Conservation (phyloP, 225 moss, liverwort and hornwort species). For the Marchantia paleacea region DNA sequence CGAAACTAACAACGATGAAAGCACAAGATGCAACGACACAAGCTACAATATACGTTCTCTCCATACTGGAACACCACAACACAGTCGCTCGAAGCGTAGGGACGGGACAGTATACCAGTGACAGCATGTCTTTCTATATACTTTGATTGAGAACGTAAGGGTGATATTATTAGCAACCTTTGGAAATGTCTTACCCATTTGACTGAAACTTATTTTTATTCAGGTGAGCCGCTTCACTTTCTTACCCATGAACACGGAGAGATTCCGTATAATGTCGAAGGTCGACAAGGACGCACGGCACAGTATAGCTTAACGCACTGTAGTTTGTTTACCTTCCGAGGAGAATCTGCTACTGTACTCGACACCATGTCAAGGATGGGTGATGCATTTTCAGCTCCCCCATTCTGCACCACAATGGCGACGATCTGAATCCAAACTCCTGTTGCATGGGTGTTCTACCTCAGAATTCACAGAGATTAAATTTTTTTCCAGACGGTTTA, state of each 20-base stretch:
- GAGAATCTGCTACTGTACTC: conserved; percentile 56
- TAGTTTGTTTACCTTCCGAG: conserved; percentile 50
- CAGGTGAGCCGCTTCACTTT: too few relatives aligned
- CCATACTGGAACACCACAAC: neutral
- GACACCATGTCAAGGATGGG: conserved; percentile 53
- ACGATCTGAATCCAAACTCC: conserved; percentile 47
- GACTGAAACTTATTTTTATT: too few relatives aligned
- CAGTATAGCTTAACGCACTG: neutral
- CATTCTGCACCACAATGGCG: conserved; percentile 56
- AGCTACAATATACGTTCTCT: neutral
- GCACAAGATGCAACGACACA: neutral
- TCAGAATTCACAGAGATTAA: conserved; percentile 36
- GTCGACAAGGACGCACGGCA: neutral
- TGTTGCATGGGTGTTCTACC: conserved; percentile 45
- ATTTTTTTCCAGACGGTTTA: neutral
- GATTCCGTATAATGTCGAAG: too few relatives aligned
- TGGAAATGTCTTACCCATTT: too few relatives aligned
- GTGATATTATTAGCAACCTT: neutral
- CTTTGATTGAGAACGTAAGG: neutral
- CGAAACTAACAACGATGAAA: neutral
- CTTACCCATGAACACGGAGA: too few relatives aligned
- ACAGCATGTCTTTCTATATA: neutral
- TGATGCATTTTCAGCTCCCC: conserved; percentile 58
- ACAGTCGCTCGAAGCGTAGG: neutral
- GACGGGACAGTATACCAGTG: neutral